These are phyloP conservation scores for Kurtzmaniella fragi DNA, from an alignment of 805 yeast genomes.

Conservation along the genomic window DNA sequence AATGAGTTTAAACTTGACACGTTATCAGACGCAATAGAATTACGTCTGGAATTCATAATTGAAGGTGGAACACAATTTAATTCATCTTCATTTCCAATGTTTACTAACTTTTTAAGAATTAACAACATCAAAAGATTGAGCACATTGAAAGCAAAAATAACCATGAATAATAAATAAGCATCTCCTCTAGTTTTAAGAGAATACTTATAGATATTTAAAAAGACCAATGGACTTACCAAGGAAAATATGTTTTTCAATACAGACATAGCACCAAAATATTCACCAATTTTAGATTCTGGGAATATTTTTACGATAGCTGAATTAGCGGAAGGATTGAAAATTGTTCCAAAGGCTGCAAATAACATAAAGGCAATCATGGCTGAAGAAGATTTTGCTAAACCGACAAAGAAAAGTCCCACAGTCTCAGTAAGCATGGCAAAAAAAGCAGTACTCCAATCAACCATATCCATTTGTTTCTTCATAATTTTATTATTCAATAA, in stretches of 20 bases:
- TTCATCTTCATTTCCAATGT: too few relatives aligned
- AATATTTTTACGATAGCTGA: slow-evolving; percentile 58
- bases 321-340: slow-evolving; percentile 55
- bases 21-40: too few relatives aligned
- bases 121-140: too few relatives aligned
- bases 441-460: slow-evolving; percentile 40
- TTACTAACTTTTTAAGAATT: too few relatives aligned
- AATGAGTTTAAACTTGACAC: too few relatives aligned
- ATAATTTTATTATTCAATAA: slow-evolving; percentile 25
- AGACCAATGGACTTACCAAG: slow-evolving; percentile 45
- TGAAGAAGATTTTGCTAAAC: slow-evolving; percentile 22
- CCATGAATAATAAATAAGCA: too few relatives aligned
- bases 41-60: too few relatives aligned
- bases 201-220: slow-evolving; percentile 42
- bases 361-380: slow-evolving; percentile 26
- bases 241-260: slow-evolving; percentile 47
- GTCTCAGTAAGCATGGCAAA: slow-evolving; percentile 35
- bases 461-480: slow-evolving; percentile 44
- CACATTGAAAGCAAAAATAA: too few relatives aligned
- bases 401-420: slow-evolving; percentile 30
- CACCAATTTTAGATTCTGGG: slow-evolving; percentile 51
- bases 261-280: slow-evolving; percentile 67
- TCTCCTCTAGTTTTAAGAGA: slow-evolving; percentile 12
- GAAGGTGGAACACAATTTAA: too few relatives aligned
- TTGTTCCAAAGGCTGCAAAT: slow-evolving; percentile 43